Percentiles rank a stretch among this genome's conserved stretches.
These are phyloP conservation scores for Fallopia convolvulus DNA, from an alignment of 148 eudicot genomes.

Conservation along the genomic window DNA sequence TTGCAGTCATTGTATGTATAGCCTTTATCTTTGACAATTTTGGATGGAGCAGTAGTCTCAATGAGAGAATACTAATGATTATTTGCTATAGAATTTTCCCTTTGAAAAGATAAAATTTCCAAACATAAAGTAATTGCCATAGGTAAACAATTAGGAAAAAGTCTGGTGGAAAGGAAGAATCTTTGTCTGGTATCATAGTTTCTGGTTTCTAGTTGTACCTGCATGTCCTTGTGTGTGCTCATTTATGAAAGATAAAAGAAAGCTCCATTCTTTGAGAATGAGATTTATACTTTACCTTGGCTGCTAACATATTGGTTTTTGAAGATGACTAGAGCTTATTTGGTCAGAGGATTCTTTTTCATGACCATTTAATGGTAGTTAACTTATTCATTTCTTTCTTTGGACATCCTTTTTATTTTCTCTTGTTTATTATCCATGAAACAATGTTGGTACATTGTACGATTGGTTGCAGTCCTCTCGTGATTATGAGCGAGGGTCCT, in stretches of 20 bases:
- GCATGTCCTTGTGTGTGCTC: neutral
- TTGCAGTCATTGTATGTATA: neutral
- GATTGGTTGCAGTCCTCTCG: conserved; percentile 46
- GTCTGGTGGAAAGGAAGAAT: neutral
- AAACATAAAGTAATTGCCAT: neutral
- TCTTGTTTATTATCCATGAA: neutral
- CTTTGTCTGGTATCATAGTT: neutral
- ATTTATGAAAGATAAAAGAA: neutral
- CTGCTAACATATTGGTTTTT: neutral
- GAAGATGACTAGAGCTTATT: neutral
- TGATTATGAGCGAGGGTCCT: conserved; percentile 48
- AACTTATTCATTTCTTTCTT: neutral
- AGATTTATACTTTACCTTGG: neutral
- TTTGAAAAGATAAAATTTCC: neutral
- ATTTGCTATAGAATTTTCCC: neutral
- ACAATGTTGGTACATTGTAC: neutral
- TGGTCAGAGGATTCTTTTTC: neutral
- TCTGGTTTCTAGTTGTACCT: neutral
- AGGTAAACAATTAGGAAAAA: neutral
- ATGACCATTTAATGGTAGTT: neutral
- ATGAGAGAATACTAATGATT: neutral
- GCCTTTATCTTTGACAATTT: neutral
- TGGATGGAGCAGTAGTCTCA: neutral
- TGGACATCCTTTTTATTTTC: neutral
- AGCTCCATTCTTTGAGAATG: neutral